phyloP scores from a whole-genome alignment of 2,329 filamentous ascomycete genomes.

The Aspergillus brasiliensis region DNA sequence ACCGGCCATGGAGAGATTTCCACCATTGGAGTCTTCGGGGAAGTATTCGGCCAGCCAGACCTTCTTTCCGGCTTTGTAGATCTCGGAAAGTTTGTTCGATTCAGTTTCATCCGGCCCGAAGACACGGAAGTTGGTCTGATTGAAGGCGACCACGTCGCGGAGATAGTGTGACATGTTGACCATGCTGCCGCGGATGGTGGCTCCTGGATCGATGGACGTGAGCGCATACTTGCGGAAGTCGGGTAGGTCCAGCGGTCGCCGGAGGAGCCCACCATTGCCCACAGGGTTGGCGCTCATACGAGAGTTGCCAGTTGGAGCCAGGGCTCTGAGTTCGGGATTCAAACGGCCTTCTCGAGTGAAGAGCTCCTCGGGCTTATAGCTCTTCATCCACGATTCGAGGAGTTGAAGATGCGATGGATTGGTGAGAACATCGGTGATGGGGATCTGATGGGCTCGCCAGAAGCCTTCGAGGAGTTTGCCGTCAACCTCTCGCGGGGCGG shows the following conservation, averaged over 20 bases:
- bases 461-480: conserved; percentile 73
- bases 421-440: conserved; percentile 68
- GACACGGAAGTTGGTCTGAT: conserved; percentile 69
- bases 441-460: conserved; percentile 78
- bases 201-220: conserved; percentile 62
- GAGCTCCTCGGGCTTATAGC: conserved; percentile 72
- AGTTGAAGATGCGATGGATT: conserved; percentile 68
- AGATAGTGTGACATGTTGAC: conserved; percentile 68
- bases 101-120: conserved; percentile 81
- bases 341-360: conserved; percentile 68
- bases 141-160: conserved; percentile 66
- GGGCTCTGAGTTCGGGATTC: conserved; percentile 61
- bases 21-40: conserved; percentile 72
- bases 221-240: conserved; percentile 70
- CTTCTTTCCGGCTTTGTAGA: conserved; percentile 76
- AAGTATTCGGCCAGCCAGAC: conserved; percentile 80
- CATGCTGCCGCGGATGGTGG: conserved; percentile 65
- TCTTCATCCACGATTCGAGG: conserved; percentile 75
- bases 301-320: conserved; percentile 65
- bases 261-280: conserved; percentile 69
- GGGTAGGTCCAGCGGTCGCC: conserved; percentile 68
- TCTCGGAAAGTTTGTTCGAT: conserved; percentile 72
- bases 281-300: conserved; percentile 80
- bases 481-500: conserved; percentile 70
- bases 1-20: conserved; percentile 68